Evolutionary conservation across 2,329 filamentous ascomycete genomes (phyloP).

Genomic region (Sporothrix pseudoabietina): DNA sequence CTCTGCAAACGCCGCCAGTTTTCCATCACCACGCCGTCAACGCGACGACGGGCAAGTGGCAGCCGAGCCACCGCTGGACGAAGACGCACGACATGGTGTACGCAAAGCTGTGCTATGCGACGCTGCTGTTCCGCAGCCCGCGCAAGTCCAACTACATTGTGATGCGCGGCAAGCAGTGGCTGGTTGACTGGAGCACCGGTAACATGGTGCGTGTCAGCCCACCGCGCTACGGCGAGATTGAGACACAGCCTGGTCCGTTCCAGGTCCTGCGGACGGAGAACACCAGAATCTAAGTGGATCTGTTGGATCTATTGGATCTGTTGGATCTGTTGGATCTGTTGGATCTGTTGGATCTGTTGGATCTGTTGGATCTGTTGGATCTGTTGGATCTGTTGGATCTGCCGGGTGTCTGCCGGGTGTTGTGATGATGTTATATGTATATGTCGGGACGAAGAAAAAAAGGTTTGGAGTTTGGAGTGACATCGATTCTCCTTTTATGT

Average conservation of each 20-base stretch:
- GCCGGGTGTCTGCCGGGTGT: not conserved
- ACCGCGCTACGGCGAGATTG: slow-evolving; percentile 52
- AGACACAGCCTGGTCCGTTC: slow-evolving; percentile 52
- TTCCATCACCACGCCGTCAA: slow-evolving; percentile 52
- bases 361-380: not conserved
- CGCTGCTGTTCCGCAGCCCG: slow-evolving; percentile 58
- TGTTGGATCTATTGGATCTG: not conserved
- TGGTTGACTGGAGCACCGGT: slow-evolving; percentile 61
- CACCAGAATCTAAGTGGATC: slow-evolving; percentile 44
- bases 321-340: not conserved
- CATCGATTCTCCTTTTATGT: not conserved
- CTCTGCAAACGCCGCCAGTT: slow-evolving; percentile 48
- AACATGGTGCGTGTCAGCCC: slow-evolving; percentile 57
- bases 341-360: not conserved
- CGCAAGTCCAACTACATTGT: slow-evolving; percentile 62
- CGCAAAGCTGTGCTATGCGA: slow-evolving; percentile 62
- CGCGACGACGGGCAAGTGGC: slow-evolving; percentile 58
- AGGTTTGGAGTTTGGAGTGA: not conserved
- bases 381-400: not conserved
- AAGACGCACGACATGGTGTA: slow-evolving; percentile 60
- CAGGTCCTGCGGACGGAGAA: slow-evolving; percentile 55
- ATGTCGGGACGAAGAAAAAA: slow-evolving; percentile 18
- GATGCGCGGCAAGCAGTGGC: slow-evolving; percentile 59
- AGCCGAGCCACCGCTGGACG: slow-evolving; percentile 58
- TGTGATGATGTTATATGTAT: not conserved